A percentile compares a stretch with the other conserved stretches of the same genome.
phyloP scores from a whole-genome alignment of 2,329 filamentous ascomycete genomes.

The Fusarium sp. region DNA sequence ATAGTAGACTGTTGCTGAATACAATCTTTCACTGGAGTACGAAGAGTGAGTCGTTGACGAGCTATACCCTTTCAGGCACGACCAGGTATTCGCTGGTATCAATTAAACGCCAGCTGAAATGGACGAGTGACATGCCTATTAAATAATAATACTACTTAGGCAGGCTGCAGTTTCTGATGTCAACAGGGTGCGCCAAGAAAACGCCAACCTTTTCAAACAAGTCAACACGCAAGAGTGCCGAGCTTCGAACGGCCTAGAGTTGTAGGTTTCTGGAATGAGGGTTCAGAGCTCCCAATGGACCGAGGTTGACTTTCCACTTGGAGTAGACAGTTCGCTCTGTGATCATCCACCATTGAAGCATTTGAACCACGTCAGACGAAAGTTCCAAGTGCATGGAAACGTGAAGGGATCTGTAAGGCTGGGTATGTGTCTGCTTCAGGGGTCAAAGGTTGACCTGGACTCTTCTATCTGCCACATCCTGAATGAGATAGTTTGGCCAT shows the following conservation, averaged over 20 bases:
- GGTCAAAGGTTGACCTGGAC: constrained; percentile 8
- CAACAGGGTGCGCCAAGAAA: neutral
- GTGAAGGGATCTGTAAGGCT: constrained; percentile 2
- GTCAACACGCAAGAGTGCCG: neutral
- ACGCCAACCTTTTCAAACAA: neutral
- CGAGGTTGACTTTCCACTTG: neutral
- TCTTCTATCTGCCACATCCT: constrained; percentile 15
- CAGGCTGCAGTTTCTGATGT: neutral
- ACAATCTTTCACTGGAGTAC: neutral
- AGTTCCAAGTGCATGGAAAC: neutral
- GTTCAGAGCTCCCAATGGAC: neutral
- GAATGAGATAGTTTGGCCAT: constrained; percentile 9
- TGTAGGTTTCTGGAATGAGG: neutral
- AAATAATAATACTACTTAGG: neutral
- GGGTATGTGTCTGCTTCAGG: neutral
- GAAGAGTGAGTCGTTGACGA: neutral
- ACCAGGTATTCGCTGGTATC: neutral
- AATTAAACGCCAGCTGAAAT: neutral
- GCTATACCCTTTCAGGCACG: neutral
- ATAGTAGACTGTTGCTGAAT: neutral
- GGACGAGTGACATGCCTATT: constrained; percentile 5
- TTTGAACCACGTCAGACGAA: neutral
- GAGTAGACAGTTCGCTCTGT: neutral
- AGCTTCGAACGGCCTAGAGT: neutral
- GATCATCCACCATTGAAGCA: neutral